phyloP scores from a whole-genome alignment of 345 rosid species.

The Eucalyptus urophylla region DNA sequence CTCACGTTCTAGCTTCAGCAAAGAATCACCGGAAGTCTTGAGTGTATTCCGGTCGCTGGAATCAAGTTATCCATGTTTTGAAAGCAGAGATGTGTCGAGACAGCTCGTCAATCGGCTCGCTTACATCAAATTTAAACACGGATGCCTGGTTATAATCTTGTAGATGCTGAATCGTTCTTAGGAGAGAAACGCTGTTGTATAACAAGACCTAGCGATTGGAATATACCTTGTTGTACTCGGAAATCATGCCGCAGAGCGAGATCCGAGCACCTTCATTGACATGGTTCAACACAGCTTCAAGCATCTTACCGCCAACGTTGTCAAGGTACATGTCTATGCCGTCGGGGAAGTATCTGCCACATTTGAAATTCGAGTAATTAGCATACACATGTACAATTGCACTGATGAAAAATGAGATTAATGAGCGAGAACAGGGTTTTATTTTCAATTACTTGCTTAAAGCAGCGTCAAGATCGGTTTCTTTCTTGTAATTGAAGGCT shows the following conservation, averaged over 20 bases:
- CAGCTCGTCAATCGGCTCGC: neutral
- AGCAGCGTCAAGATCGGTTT: conserved; percentile 27
- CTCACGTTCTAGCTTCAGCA: neutral
- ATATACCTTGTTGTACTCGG: conserved; percentile 28
- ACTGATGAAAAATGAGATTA: neutral
- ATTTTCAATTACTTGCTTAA: conserved; percentile 16
- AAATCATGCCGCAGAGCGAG: conserved; percentile 31
- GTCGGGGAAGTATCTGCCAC: conserved; percentile 17
- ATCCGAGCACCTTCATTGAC: conserved; percentile 20
- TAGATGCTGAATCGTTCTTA: neutral
- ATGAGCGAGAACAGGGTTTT: neutral
- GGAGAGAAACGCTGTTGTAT: neutral
- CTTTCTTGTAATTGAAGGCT: conserved; percentile 36
- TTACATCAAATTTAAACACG: neutral
- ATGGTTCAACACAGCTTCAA: conserved; percentile 42
- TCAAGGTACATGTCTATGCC: conserved; percentile 39
- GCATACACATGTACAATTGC: neutral
- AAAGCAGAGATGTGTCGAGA: neutral
- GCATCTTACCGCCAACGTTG: conserved; percentile 46
- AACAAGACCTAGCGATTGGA: neutral
- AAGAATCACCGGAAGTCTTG: neutral
- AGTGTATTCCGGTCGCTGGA: neutral
- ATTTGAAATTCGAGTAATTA: neutral
- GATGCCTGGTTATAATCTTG: neutral
- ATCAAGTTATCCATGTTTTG: neutral